phyloP scores from a whole-genome alignment of 176 grass and related monocot genomes.

The Cenchrus americanus region DNA sequence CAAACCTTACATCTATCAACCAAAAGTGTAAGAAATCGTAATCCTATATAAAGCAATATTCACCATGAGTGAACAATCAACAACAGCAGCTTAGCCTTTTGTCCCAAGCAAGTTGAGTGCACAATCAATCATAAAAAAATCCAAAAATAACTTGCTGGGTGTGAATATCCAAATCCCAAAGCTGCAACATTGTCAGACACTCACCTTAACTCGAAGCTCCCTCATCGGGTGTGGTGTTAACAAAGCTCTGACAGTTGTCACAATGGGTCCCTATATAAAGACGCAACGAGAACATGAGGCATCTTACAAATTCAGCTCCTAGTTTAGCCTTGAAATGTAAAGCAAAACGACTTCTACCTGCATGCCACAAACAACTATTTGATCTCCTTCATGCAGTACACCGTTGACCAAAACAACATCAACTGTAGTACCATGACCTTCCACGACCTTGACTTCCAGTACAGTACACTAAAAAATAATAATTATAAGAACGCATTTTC shows the following conservation, averaged over 20 bases:
- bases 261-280: constrained; percentile 71
- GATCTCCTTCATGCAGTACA: constrained; percentile 86
- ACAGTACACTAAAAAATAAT: constrained; percentile 81
- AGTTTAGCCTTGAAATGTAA: neutral
- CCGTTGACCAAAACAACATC: constrained; percentile 94
- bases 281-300: constrained; percentile 4
- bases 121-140: neutral
- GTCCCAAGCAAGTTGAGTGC: too few species aligned
- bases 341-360: constrained; percentile 54
- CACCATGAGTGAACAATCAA: neutral
- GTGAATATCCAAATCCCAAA: constrained; percentile 21
- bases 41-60: constrained; percentile 27
- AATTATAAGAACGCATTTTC: constrained; percentile 30
- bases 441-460: constrained; percentile 89
- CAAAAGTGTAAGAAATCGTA: neutral
- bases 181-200: constrained; percentile 30
- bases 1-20: neutral
- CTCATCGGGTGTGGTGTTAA: constrained; percentile 95
- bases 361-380: constrained; percentile 94
- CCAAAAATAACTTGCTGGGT: constrained; percentile 8
- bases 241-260: constrained; percentile 83
- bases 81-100: too few species aligned
- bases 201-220: constrained; percentile 91
- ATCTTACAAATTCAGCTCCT: constrained; percentile 17
- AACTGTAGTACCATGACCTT: constrained; percentile 93